Evolutionary conservation across 306 rosid genomes (phyloP), one percentile per base, ranked within the genome.

Genomic region (Astragalus membranaceus): DNA sequence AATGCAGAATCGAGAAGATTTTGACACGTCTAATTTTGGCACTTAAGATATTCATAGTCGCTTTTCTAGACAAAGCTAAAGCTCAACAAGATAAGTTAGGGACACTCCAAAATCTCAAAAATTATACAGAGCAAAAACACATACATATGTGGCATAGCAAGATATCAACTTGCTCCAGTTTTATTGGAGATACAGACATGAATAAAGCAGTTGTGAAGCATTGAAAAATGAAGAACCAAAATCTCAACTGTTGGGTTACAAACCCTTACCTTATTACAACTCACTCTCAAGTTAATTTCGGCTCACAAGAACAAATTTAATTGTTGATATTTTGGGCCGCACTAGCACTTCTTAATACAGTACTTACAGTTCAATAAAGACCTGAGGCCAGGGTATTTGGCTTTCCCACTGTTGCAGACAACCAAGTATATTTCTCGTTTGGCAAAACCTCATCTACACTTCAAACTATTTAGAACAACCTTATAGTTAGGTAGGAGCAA

Each of bases 401-500:
- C 69, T 17, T 47, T 53, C 35, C 17, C 56, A 67, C 72, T 42
- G 15, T 52, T 13, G 48, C 67, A 67, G 30, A 49, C 52, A 16
- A 4, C 55, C 2, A 44, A 14, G 53, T 44, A 75, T 64, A 66
- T 15, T 58, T 66, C 64, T 59, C 48, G 64, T 41, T 13, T 23
- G 63, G 58, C 39, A 20, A 67, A 32, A 49, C 58, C 52, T 43
- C 2, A 17, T n/a, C 26, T 68, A 64, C 74, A 30, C 73, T 68
- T 55, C 35, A 75, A 63, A 53, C 70, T 15, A 48, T 29, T 15
- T 20, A 47, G 70, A 72, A 37, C 64, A 41, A 43, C 54, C 78
- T 7, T 48, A 2, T 80, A 54, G 67, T 78, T 69, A 60, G 65
- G 64, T 48, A 70, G 33, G 75, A 53, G 61, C 64, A 8, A 41